A percentile compares a stretch with the other conserved stretches of the same genome.
Conservation (phyloP, 78 protist species). For the Dictyostelium purpureum region DNA sequence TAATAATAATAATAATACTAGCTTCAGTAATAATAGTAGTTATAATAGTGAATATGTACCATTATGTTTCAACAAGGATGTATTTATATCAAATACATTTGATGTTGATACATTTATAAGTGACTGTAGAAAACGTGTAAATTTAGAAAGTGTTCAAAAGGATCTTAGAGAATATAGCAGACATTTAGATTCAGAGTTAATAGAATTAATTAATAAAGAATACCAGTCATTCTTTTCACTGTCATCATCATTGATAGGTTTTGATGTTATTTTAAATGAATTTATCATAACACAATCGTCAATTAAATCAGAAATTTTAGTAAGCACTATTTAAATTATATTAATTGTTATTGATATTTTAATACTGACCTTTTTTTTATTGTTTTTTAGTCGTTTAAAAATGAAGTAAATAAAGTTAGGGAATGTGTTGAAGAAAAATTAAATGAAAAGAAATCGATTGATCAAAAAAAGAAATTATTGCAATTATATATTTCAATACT, state of each 20-base stretch:
- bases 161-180: constrained; percentile 50
- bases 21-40: background rate
- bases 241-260: constrained; percentile 48
- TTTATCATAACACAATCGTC: constrained; percentile 36
- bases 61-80: constrained; percentile 66
- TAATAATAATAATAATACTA: background rate
- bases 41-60: constrained; percentile 21
- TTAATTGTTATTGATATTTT: background rate
- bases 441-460: constrained; percentile 59
- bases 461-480: constrained; percentile 39
- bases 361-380: background rate
- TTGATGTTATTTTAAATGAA: constrained; percentile 46
- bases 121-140: constrained; percentile 69
- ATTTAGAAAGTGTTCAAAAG: constrained; percentile 64
- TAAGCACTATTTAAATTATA: background rate
- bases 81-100: constrained; percentile 42
- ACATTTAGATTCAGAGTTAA: constrained; percentile 40
- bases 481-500: constrained; percentile 53
- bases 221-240: constrained; percentile 66
- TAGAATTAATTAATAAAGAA: constrained; percentile 61
- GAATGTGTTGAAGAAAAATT: constrained; percentile 61
- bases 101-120: constrained; percentile 54
- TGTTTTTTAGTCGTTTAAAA: constrained; percentile 14
- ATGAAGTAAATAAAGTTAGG: constrained; percentile 51
- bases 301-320: constrained; percentile 53